Base-by-base conservation (phyloP, 2,329 filamentous ascomycete species). In the Aspergillus costaricaensis region DNA sequence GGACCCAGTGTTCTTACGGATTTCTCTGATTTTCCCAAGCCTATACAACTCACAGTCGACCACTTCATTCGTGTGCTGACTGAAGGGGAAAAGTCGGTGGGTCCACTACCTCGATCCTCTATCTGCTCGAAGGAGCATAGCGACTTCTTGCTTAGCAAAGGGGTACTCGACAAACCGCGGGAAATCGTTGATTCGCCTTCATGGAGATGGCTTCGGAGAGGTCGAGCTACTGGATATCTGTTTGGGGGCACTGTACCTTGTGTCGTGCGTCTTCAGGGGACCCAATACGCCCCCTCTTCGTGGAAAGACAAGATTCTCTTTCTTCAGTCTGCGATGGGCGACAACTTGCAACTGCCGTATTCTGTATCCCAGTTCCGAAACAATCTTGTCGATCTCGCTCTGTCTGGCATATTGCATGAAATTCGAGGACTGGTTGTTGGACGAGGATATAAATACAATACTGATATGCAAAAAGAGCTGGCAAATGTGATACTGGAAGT, bases 401-500 rank as follows among this genome's bases (percentile, higher is more conserved):
- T 78, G 0, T 70, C 73, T 2, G 79, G 79, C 1, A 74, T 78
- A 2, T 79, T 82, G 58, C 76, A 79, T 1, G 72, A 77, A 4
- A 76, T 72, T 0, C 72, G 72, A 0, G 80, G 80, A 0, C 43
- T 82, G 38, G 77, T 81, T 4, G 68, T 82, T 1, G 80, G 80
- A 4, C 61, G 80, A 21, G 73, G 77, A 1, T 79, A 73, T 56
- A 78, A 79, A 1, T 80, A 81, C 49, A 71, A 79, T 1, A 65
- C 67, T 0, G 66, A 72, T 27, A 61, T 66, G 48, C 67, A 70
- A 41, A 65, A 66, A 14, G 54, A 69, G 48, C 76, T 77, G 6
- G 55, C 55, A 4, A n/a, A 4, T n/a, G 44, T 57, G 30, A 51
- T 57, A 43, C 7, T 14, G 36, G 43, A 50, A n/a, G 44, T 57